Evolutionary conservation across 23 red algal species (phyloP), one percentile per base, ranked within the genome.

Genomic region (Gracilariopsis chorda): DNA sequence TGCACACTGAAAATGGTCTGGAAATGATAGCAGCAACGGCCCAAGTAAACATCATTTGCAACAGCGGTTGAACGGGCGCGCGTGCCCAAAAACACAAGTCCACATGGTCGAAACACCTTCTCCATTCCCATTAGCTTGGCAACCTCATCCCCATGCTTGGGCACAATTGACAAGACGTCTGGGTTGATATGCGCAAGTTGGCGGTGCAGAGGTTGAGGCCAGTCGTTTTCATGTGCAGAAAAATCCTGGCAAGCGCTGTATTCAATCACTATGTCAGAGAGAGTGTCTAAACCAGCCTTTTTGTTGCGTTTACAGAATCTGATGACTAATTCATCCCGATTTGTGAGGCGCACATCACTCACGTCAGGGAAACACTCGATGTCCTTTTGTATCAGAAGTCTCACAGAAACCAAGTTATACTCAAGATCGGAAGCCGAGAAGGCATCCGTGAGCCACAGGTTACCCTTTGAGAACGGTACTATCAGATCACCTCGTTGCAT

Each of bases 401-500:
- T 49, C 36, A 62, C 55, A 4, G 46, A 82, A 37, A 82, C 47
- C 61, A 30, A 28, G 55, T 39, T 23, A 6, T 75, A 75, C 21
- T 46, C 23, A 39, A 75, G 69, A 46, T 37, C 43, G 6, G 52
- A 34, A 28, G 17, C 40, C 27, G 39, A 7, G 5, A 84, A 28
- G 20, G 53, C 53, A 68, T 84, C 58, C 19, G 16, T 36, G 16
- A 84, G 58, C 21, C 79, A 21, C 40, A 37, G 10, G 51, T 84
- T 47, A 53, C 21, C 55, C 23, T 84, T 63, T 25, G 39, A 29
- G 33, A 68, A 68, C 40, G 79, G 53, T 4, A 84, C 1, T 19
- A 84, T 58, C 60, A 84, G 19, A 25, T 84, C 35, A 59, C 79
- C 53, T 17, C 35, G 41, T 28, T 63, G 52, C 7, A 55, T 63